Evolutionary conservation across 345 rosid genomes (phyloP).

Genomic region (Sisymbrium irio): DNA sequence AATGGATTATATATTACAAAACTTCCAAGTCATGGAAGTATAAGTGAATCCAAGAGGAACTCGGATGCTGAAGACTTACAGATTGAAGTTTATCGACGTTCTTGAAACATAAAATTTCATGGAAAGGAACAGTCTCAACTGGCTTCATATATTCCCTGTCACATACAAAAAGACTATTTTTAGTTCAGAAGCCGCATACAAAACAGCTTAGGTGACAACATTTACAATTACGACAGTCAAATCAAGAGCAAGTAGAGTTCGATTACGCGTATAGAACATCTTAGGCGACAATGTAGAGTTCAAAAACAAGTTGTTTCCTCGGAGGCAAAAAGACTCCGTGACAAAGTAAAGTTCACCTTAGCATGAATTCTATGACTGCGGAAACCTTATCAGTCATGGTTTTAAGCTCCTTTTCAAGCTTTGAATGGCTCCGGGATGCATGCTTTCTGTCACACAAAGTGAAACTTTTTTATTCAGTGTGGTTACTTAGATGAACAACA

Average conservation of each 20-base stretch:
- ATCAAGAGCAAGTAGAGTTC: slow-evolving; percentile 3
- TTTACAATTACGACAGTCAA: not conserved
- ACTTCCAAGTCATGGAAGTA: slow-evolving; percentile 6
- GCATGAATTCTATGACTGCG: slow-evolving; percentile 51
- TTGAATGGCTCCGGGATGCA: slow-evolving; percentile 45
- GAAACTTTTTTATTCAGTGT: not conserved
- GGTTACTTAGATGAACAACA: not conserved
- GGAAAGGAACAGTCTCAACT: slow-evolving; percentile 59
- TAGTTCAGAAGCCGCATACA: not conserved
- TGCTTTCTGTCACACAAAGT: slow-evolving; percentile 53
- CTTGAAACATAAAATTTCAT: slow-evolving; percentile 81
- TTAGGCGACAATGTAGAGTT: not conserved
- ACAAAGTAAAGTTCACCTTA: slow-evolving; percentile 46
- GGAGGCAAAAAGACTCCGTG: slow-evolving; percentile 6
- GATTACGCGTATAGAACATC: not conserved
- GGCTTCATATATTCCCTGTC: slow-evolving; percentile 78
- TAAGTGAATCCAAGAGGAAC: slow-evolving; percentile 4
- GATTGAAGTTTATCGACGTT: slow-evolving; percentile 63
- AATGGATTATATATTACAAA: not conserved
- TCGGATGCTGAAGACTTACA: slow-evolving; percentile 50
- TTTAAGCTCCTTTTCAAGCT: slow-evolving; percentile 42
- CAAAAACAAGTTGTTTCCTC: not conserved
- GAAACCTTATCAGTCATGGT: slow-evolving; percentile 60
- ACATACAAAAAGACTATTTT: slow-evolving; percentile 15
- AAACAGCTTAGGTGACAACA: not conserved